Percentiles rank a stretch among this genome's conserved stretches.
These are phyloP conservation scores for Gossypium schwendimanii DNA, from an alignment of 441 rosid genomes.

Conservation along the genomic window DNA sequence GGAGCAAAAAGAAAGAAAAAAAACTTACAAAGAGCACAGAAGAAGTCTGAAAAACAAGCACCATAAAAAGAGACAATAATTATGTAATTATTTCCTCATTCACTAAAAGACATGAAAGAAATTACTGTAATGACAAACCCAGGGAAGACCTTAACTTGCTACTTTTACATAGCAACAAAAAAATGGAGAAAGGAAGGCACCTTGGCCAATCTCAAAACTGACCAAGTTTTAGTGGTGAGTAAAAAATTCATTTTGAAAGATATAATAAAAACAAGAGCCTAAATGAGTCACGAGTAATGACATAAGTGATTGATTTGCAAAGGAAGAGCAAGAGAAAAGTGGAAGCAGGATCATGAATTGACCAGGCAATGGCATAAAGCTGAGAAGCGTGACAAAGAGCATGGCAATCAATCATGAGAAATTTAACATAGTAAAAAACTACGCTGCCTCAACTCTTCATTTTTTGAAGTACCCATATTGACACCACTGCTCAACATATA, in stretches of 20 bases:
- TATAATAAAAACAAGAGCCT: neutral
- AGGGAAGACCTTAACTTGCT: neutral
- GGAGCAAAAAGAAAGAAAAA: neutral
- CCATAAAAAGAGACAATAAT: neutral
- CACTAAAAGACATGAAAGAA: neutral
- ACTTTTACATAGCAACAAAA: neutral
- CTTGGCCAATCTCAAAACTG: neutral
- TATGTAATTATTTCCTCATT: neutral
- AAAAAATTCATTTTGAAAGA: neutral
- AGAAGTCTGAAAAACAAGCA: neutral
- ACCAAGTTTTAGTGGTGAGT: neutral
- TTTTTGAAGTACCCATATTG: neutral
- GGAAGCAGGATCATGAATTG: neutral
- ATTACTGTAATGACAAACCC: neutral
- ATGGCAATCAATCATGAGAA: slow-evolving; percentile 8
- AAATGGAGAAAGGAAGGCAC: neutral
- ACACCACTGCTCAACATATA: neutral
- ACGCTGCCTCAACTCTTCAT: neutral
- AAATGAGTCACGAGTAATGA: neutral
- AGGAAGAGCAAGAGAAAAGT: neutral
- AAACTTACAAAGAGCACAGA: neutral
- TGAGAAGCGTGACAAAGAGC: neutral
- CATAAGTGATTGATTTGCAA: neutral
- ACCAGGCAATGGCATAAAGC: neutral
- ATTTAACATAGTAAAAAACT: neutral